Evolutionary conservation across 108 stramenopile genomes (phyloP), one percentile per base, ranked within the genome.

Genomic region (Chaetoceros muelleri): DNA sequence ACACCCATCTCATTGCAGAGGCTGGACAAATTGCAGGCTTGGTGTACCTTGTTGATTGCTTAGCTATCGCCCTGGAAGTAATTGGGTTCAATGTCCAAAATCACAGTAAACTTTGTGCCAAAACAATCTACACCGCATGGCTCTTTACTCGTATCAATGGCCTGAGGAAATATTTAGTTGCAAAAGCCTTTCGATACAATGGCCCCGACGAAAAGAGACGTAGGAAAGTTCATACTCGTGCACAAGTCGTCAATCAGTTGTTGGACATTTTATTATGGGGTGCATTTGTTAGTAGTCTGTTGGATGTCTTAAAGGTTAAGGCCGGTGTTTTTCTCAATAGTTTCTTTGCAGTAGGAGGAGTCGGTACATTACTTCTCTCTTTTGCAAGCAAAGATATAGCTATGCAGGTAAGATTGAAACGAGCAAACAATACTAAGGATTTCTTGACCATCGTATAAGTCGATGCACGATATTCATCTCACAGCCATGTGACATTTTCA

Each of bases 281-380:
- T 8, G 49, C 8, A 10, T 25, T 24, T 26, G 16, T 26, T 26
- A 8, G 8, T 24, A 26, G 49, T 40, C 13, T 68, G 3, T 18
- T 70, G 16, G 76, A 78, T 26, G 66, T 81, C 18, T 53, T 81
- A 1, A 29, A 71, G 46, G 65, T 80, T n/a, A 67, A 73, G 25
- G 27, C 40, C 23, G 79, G 79, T 2, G 57, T 62, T 24, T 78
- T 63, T 1, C 28, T 79, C 30, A 71, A 63, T 3, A 64, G 61
- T 2, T 48, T 83, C 0, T 80, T 83, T 62, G 78, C 81, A 3
- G 64, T 83, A 46, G 76, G 81, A 48, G 61, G 72, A 49, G 76
- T 66, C 8, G 71, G 78, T 16, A 83, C 81, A 21, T 55, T 83
- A 24, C 63, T 70, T 22, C 29, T 83, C 13, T 67, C 73, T 28